Evolutionary conservation across 2,329 filamentous ascomycete species (phyloP), one percentile per base, ranked within the genome.

Genomic region (Cephalotrichum gorgonifer): DNA sequence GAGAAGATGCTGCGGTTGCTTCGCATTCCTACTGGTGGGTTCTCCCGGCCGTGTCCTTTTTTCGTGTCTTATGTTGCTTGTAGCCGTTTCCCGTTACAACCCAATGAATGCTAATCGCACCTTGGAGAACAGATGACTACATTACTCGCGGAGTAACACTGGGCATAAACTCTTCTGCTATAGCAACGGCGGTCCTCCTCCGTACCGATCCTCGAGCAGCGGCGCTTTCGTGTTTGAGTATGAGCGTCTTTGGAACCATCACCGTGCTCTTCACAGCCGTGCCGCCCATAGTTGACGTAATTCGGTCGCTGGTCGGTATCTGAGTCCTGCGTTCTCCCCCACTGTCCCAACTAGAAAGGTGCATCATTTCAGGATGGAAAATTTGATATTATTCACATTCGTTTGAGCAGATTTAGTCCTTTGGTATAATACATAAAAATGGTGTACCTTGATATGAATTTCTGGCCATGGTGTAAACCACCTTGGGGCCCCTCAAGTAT

Each of bases 141-240:
- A 76, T 82, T 30, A 81, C 77, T 1, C 64, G 76, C n/a, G 78
- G 79, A 9, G 75, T 83, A 4, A 76, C 76, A 1, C 59, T 81
- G n/a, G 78, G 78, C 4, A 74, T 74, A 2, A 81, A 81, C 57
- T 78, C 76, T 0, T 76, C 73, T 4, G 78, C 78, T 6, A 76
- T 82, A 35, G 77, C 71, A 1, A 81, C 78, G 3, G 77, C 79
- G 0, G 57, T 80, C 30, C 62, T 82, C 2, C 60, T 82, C 2
- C 65, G 70, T 2, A 74, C 72, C 1, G 78, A 82, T 53, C 77
- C 76, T 1, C 68, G 78, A 41, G 78, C 77, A 6, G 79, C 78
- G 1, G 77, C 79, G 17, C 62, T 81, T 46, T 76, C 74, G 17
- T 79, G 74, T 54, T 60, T 83, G 23, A 75, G 75, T 1, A 81